Evolutionary conservation across 75 land plant species (phyloP), one percentile per base, ranked within the genome.

Genomic region (Cupressus sempervirens): DNA sequence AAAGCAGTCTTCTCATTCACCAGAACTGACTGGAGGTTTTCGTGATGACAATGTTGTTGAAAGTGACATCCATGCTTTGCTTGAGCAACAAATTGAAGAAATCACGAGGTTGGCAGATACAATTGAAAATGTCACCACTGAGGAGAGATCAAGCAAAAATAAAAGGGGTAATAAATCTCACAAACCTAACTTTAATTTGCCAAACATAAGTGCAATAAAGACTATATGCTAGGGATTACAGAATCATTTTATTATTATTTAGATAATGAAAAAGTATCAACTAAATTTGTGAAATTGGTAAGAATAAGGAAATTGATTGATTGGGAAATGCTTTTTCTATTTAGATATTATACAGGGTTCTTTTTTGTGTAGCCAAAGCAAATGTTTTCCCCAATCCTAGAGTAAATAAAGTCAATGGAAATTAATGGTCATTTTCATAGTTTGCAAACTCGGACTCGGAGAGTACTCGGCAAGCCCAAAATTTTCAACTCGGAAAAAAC

Each of bases 41-140:
- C 56, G 34, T 34, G 90, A 81, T 35, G 86, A 73, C 11, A 46
- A 65, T 13, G 76, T 45, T 36, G 73, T 73, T 77, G 90, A 84
- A 82, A 54, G 40, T 35, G 83, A 89, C 15, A 46, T 89, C 58
- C 67, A 81, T 77, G 38, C 16, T 50, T 7, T 75, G 84, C 79
- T 89, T 1, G 86, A 89, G 76, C 75, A 84, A 46, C 90, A 89
- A 82, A 82, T 89, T 54, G 84, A 86, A 72, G 84, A 89, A 75
- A 89, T 87, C 20, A 74, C 83, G 38, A 86, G 84, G 74, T 84
- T 86, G 34, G 77, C 32, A 16, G 83, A 86, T 74, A 77, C 76
- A 81, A 73, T 50, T 20, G 48, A 84, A 46, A 88, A 76, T 26
- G 23, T 18, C 23, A 18, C 48, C 30, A 86, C 85, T 16, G 73